Conservation (phyloP, 805 yeast species). For the Saccharomyces paradoxus region DNA sequence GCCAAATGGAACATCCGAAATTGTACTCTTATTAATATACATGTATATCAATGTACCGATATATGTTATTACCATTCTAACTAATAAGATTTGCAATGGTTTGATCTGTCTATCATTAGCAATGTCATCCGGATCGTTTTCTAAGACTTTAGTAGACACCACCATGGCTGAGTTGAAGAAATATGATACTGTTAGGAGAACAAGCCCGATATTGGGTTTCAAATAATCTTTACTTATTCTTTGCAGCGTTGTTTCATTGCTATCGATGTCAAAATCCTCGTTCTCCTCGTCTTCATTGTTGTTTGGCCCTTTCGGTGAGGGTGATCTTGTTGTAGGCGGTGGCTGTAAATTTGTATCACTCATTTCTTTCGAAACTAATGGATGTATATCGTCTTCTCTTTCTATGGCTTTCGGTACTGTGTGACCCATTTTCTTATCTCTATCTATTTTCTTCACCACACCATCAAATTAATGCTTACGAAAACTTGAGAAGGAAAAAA, state of each 20-base stretch:
- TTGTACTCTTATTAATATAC: conserved; percentile 34
- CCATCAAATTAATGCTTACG: not conserved
- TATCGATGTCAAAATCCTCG: not conserved
- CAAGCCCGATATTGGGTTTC: conserved; percentile 44
- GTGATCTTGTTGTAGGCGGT: not conserved
- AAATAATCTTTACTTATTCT: conserved; percentile 9
- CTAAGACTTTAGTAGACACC: conserved; percentile 64
- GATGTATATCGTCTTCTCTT: not conserved
- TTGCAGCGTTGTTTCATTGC: not conserved
- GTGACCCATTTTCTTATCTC: not conserved
- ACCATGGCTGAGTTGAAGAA: conserved; percentile 73
- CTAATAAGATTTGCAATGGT: conserved; percentile 71
- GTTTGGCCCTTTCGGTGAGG: not conserved
- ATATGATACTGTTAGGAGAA: conserved; percentile 53
- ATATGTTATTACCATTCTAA: conserved; percentile 69
- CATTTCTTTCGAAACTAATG: not conserved
- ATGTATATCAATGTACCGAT: conserved; percentile 50
- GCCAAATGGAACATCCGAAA: conserved; percentile 63
- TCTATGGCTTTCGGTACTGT: not conserved
- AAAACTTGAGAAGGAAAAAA: not conserved
- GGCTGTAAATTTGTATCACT: not conserved
- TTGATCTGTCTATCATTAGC: conserved; percentile 45
- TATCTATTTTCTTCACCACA: not conserved
- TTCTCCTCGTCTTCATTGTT: not conserved
- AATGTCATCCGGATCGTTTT: conserved; percentile 48